Conservation (phyloP, 2,329 filamentous ascomycete species). For the Cytospora chrysosperma region DNA sequence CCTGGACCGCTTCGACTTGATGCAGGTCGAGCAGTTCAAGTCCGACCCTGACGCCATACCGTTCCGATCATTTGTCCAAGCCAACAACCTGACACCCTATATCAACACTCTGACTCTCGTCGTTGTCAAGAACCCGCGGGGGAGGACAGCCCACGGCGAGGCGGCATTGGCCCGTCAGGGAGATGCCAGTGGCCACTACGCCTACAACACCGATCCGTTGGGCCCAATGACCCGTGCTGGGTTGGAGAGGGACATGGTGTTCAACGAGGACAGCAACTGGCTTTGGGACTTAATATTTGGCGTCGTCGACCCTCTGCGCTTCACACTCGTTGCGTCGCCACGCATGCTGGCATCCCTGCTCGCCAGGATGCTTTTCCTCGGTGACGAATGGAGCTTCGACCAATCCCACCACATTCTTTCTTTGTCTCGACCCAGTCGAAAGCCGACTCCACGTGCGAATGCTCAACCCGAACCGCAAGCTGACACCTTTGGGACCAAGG, state of each 20-base stretch:
- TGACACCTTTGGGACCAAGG: neutral
- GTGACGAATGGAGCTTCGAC: conserved; percentile 63
- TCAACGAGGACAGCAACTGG: conserved; percentile 38
- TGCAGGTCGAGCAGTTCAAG: conserved; percentile 28
- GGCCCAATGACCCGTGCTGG: neutral
- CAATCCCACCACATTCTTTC: conserved; percentile 62
- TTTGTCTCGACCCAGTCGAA: conserved; percentile 34
- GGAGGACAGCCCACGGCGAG: conserved; percentile 20
- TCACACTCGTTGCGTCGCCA: conserved; percentile 62
- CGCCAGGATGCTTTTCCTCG: conserved; percentile 54
- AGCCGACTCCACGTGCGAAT: neutral
- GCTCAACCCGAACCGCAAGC: neutral
- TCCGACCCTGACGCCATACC: conserved; percentile 34
- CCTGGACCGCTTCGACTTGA: conserved; percentile 34
- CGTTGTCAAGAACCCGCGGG: conserved; percentile 27
- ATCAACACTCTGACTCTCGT: conserved; percentile 44
- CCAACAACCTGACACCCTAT: conserved; percentile 38
- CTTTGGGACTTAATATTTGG: conserved; percentile 58
- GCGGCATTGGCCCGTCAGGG: conserved; percentile 1
- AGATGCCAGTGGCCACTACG: conserved; percentile 7
- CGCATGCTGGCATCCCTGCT: conserved; percentile 61
- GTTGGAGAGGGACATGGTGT: conserved; percentile 28
- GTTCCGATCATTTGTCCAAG: conserved; percentile 40
- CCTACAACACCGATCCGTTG: conserved; percentile 5
- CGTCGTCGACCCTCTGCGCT: conserved; percentile 49